These are phyloP conservation scores for Articulospora tetracladia DNA, from an alignment of 495 filamentous ascomycete species.

Conservation along the genomic window DNA sequence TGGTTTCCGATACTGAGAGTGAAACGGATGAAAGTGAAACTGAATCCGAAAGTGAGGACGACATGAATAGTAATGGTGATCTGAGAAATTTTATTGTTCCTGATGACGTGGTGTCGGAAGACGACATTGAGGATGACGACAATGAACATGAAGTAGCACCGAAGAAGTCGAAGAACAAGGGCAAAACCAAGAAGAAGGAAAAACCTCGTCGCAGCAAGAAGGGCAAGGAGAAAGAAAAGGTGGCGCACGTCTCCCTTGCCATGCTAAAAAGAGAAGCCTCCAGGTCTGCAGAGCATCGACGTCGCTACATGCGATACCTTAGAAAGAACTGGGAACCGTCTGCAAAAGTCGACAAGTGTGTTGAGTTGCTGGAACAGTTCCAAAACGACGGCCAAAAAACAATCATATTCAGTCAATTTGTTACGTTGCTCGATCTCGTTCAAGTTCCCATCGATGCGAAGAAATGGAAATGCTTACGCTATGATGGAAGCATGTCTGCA, in stretches of 20 bases:
- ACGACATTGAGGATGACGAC: slow-evolving; percentile 10
- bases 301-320: slow-evolving; percentile 60
- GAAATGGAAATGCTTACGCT: slow-evolving; percentile 59
- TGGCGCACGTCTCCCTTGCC: slow-evolving; percentile 4
- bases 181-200: slow-evolving; percentile 20
- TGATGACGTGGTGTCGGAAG: slow-evolving; percentile 34
- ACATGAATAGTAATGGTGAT: slow-evolving; percentile 43
- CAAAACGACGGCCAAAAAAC: slow-evolving; percentile 61
- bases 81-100: slow-evolving; percentile 56
- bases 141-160: slow-evolving; percentile 27
- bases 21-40: slow-evolving; percentile 38
- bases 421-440: slow-evolving; percentile 84
- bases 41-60: slow-evolving; percentile 36
- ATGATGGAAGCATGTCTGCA: slow-evolving; percentile 81
- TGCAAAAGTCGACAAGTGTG: slow-evolving; percentile 72
- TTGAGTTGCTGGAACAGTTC: slow-evolving; percentile 56
- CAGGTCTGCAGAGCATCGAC: slow-evolving; percentile 54
- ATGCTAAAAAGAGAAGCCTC: slow-evolving; percentile 7
- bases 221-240: slow-evolving; percentile 35
- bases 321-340: slow-evolving; percentile 67
- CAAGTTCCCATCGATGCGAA: slow-evolving; percentile 76
- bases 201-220: slow-evolving; percentile 30
- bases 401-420: slow-evolving; percentile 92
- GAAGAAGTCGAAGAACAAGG: slow-evolving; percentile 6
- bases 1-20: slow-evolving; percentile 30